Evolutionary conservation across 192 early-diverging fungal genomes (phyloP), one percentile per base, ranked within the genome.

Genomic region (Dimargaris xerosporica): DNA sequence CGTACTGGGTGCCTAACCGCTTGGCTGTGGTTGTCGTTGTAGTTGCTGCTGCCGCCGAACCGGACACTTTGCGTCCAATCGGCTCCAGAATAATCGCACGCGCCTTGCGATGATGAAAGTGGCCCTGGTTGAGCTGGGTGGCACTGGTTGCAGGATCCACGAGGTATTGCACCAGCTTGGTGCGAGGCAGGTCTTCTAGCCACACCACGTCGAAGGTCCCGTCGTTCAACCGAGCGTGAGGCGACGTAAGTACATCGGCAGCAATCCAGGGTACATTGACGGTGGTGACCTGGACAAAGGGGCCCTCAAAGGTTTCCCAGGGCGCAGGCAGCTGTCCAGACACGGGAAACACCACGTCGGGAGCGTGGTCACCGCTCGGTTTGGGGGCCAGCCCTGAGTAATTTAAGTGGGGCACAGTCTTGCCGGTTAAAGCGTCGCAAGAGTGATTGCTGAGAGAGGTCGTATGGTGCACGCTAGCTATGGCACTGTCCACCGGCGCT

Each of bases 181-280:
- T 67, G 48, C 68, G 65, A 58, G 67, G 67, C 48, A 75, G 75
- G 6, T 61, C 34, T 29, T 79, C 67, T 10, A 75, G 73, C 46
- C 69, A 83, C 47, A 80, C 68, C 44, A 81, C 62, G 60, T 80
- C 67, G 19, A 83, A 64, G 5, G 62, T 65, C 0, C 84, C 80
- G 63, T 81, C 74, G 17, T 69, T 71, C 11, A 83, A 69, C n/a
- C 75, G 72, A 19, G 76, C 69, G 28, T 44, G 54, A 19, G 75
- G 73, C 23, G 78, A 73, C 2, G 77, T 78, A 52, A 80, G 52
- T 62, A 79, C 79, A 44, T 71, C 68, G 41, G 67, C 66, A 23
- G 77, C 68, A 21, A 86, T 72, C 80, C 79, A 86, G 1, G 85
- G 71, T 41, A 81, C 71, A 65, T 82, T 86, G 50, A 74, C 76